phyloP scores from a whole-genome alignment of 2,329 filamentous ascomycete species.

The Talaromyces sp. region DNA sequence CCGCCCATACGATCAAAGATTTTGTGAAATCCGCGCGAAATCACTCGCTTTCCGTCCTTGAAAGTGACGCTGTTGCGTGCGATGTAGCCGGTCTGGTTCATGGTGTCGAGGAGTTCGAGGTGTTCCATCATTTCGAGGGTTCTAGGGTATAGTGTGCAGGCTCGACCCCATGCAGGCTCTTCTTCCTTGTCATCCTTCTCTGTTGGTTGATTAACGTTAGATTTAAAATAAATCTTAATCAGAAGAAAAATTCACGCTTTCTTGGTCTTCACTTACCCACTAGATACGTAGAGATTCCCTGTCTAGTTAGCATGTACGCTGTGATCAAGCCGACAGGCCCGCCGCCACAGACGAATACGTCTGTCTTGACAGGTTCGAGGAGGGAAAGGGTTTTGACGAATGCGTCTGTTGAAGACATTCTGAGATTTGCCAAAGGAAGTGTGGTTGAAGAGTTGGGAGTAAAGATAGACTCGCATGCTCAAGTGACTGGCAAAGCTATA shows the following conservation, averaged over 20 bases:
- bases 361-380: background rate
- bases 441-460: background rate
- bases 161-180: background rate
- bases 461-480: background rate
- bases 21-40: background rate
- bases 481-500: background rate
- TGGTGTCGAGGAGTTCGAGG: background rate
- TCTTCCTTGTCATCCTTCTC: background rate
- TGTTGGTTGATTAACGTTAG: background rate
- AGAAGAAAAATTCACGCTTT: too few relatives aligned
- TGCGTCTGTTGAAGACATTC: background rate
- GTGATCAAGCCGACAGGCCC: background rate
- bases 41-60: background rate
- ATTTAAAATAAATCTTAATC: background rate
- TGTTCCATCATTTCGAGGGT: background rate
- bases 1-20: background rate
- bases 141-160: background rate
- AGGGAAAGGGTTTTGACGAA: background rate
- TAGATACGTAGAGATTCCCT: background rate
- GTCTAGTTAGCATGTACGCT: background rate
- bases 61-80: background rate
- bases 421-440: background rate
- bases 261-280: background rate
- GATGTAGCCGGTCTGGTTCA: background rate
- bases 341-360: background rate